Percentiles rank a stretch among this genome's conserved stretches.
Evolutionary conservation across 805 yeast genomes (phyloP).

Genomic region (Yarrowia porcina): DNA sequence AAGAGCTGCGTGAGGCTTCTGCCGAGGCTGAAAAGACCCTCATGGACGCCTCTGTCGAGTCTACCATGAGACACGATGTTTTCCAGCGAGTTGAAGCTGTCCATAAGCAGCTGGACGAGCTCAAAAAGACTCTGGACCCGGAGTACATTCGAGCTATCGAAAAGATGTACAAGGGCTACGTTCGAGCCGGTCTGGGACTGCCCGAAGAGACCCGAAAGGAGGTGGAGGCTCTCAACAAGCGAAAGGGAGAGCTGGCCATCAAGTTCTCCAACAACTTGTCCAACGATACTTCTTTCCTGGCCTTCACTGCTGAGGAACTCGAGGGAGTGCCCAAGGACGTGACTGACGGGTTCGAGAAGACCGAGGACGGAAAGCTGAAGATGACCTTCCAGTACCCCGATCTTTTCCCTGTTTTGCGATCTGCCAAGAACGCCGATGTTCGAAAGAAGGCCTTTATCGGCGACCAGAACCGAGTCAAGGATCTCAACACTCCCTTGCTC

Average conservation of each 20-base stretch:
- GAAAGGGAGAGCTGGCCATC: constrained; percentile 53
- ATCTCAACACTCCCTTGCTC: constrained; percentile 57
- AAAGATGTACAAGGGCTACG: constrained; percentile 54
- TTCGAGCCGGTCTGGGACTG: constrained; percentile 67
- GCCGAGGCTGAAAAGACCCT: constrained; percentile 57
- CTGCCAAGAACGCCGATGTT: constrained; percentile 60
- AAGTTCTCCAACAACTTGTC: constrained; percentile 64
- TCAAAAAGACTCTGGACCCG: constrained; percentile 40
- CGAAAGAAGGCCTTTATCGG: constrained; percentile 65
- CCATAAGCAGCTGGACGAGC: constrained; percentile 37
- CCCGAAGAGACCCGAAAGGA: constrained; percentile 52
- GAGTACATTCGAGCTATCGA: constrained; percentile 59
- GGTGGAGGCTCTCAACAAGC: constrained; percentile 57
- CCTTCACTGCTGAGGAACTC: constrained; percentile 62
- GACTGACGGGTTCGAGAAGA: constrained; percentile 47
- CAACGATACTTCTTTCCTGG: constrained; percentile 61
- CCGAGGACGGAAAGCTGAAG: constrained; percentile 45
- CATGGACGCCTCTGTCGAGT: constrained; percentile 58
- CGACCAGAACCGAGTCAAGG: constrained; percentile 64
- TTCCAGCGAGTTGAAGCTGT: constrained; percentile 57
- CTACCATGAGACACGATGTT: constrained; percentile 63
- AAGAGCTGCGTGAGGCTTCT: constrained; percentile 69
- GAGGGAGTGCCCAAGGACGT: constrained; percentile 70
- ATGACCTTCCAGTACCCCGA: constrained; percentile 85
- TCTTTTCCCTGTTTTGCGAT: constrained; percentile 67